phyloP scores from a whole-genome alignment of 2,329 filamentous ascomycete genomes.

The Cladosporium sp. region DNA sequence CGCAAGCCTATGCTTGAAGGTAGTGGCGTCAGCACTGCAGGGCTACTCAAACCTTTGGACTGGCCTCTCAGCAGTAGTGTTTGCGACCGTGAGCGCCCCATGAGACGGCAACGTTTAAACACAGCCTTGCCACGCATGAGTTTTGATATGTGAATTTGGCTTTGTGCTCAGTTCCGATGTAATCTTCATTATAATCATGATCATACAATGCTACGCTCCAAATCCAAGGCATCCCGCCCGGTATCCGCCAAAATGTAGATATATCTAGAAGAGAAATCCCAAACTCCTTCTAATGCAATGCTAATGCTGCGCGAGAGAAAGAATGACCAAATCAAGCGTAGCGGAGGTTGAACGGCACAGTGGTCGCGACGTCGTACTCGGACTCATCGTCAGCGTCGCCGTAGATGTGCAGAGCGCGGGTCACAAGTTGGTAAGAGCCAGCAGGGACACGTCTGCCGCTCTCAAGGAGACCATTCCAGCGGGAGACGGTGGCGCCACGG shows the following conservation, averaged over 20 bases:
- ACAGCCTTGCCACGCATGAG: too few relatives aligned
- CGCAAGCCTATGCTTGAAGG: too few relatives aligned
- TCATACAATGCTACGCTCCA: neutral
- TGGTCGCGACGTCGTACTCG: conserved; percentile 34
- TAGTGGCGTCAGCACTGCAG: too few relatives aligned
- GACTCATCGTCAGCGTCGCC: conserved; percentile 29
- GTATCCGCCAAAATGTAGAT: neutral
- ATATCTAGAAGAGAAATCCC: neutral
- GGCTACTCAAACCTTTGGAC: too few relatives aligned
- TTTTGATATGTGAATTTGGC: too few relatives aligned
- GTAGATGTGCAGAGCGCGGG: conserved; percentile 36
- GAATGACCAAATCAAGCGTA: conserved; percentile 15
- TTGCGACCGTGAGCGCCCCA: too few relatives aligned
- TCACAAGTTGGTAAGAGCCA: conserved; percentile 34
- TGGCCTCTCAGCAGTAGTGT: too few relatives aligned
- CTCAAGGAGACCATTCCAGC: conserved; percentile 33
- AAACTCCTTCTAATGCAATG: conserved; percentile 2
- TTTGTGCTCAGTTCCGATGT: neutral
- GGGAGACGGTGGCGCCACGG: conserved; percentile 23
- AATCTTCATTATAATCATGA: neutral
- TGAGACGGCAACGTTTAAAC: too few relatives aligned
- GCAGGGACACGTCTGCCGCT: conserved; percentile 33
- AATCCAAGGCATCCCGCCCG: neutral
- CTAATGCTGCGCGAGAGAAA: neutral
- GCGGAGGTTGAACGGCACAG: conserved; percentile 30